These are phyloP conservation scores for Spiromastix sp. DNA, from an alignment of 2,329 filamentous ascomycete species.

Conservation along the genomic window DNA sequence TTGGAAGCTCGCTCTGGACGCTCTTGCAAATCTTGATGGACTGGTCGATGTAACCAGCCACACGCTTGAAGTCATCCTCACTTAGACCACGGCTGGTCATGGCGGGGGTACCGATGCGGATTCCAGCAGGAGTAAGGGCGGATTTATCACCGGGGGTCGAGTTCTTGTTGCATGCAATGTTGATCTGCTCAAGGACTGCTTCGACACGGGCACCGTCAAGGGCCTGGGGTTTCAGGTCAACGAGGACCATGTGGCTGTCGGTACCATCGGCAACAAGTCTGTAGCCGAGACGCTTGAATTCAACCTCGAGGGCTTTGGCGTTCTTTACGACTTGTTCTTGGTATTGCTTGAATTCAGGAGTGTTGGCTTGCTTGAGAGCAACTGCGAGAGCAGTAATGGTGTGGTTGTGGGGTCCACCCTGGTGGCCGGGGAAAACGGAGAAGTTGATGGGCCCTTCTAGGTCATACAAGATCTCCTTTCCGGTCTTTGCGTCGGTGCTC, in stretches of 20 bases:
- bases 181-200: slow-evolving; percentile 91
- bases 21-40: slow-evolving; percentile 84
- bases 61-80: slow-evolving; percentile 81
- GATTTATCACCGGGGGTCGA: slow-evolving; percentile 95
- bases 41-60: slow-evolving; percentile 80
- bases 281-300: slow-evolving; percentile 62
- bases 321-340: slow-evolving; percentile 85
- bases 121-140: slow-evolving; percentile 83
- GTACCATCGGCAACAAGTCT: slow-evolving; percentile 88
- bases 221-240: slow-evolving; percentile 79
- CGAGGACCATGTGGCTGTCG: slow-evolving; percentile 90
- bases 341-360: slow-evolving; percentile 83
- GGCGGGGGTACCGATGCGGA: slow-evolving; percentile 92
- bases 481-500: slow-evolving; percentile 71
- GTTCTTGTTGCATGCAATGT: slow-evolving; percentile 99
- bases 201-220: slow-evolving; percentile 91
- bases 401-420: slow-evolving; percentile 97
- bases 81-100: slow-evolving; percentile 96
- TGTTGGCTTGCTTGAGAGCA: slow-evolving; percentile 85
- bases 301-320: slow-evolving; percentile 73
- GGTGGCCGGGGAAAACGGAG: slow-evolving; percentile 95
- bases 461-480: slow-evolving; percentile 76
- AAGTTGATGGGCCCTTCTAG: slow-evolving; percentile 89
- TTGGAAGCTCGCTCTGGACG: slow-evolving; percentile 73
- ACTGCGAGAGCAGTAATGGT: slow-evolving; percentile 94